Percentiles rank a stretch among this genome's conserved stretches.
Evolutionary conservation across 495 filamentous ascomycete genomes (phyloP).

Genomic region (Aspergillus sclerotiicarbonarius): DNA sequence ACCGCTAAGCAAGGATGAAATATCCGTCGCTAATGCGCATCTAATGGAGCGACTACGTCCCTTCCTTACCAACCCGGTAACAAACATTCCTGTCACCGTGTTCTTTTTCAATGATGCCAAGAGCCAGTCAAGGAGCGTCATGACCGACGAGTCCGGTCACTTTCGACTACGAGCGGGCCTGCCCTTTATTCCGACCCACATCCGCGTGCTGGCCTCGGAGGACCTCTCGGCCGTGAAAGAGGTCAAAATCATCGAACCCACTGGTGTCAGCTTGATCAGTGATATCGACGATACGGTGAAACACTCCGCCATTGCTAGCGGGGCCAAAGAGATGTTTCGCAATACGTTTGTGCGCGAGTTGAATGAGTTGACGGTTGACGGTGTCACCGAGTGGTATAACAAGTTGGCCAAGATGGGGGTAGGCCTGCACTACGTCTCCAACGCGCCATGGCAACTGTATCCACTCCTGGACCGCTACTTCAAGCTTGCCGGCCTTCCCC

Average conservation of each 20-base stretch:
- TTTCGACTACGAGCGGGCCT: slow-evolving; percentile 74
- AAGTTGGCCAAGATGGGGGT: slow-evolving; percentile 75
- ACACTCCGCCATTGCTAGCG: slow-evolving; percentile 81
- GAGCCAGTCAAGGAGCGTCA: slow-evolving; percentile 75
- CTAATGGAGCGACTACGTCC: slow-evolving; percentile 84
- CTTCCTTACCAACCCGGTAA: slow-evolving; percentile 79
- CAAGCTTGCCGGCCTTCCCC: slow-evolving; percentile 72
- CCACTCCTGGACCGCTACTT: slow-evolving; percentile 84
- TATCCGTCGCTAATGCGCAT: slow-evolving; percentile 76
- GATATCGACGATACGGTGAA: slow-evolving; percentile 99
- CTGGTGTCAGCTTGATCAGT: slow-evolving; percentile 90
- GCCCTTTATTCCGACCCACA: slow-evolving; percentile 86
- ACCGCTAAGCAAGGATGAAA: slow-evolving; percentile 65
- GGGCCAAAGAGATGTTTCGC: slow-evolving; percentile 89
- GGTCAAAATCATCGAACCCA: slow-evolving; percentile 70
- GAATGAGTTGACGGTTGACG: slow-evolving; percentile 73
- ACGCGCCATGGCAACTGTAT: slow-evolving; percentile 94
- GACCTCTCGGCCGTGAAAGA: slow-evolving; percentile 74
- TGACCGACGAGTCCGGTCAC: slow-evolving; percentile 83
- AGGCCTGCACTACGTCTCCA: slow-evolving; percentile 85
- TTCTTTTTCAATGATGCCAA: slow-evolving; percentile 86
- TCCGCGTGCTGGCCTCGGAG: slow-evolving; percentile 83
- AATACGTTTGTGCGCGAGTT: slow-evolving; percentile 92
- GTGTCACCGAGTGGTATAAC: slow-evolving; percentile 87
- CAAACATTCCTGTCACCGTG: slow-evolving; percentile 71